Evolutionary conservation across 2,329 filamentous ascomycete genomes (phyloP).

Genomic region (Cladosporium sp.): DNA sequence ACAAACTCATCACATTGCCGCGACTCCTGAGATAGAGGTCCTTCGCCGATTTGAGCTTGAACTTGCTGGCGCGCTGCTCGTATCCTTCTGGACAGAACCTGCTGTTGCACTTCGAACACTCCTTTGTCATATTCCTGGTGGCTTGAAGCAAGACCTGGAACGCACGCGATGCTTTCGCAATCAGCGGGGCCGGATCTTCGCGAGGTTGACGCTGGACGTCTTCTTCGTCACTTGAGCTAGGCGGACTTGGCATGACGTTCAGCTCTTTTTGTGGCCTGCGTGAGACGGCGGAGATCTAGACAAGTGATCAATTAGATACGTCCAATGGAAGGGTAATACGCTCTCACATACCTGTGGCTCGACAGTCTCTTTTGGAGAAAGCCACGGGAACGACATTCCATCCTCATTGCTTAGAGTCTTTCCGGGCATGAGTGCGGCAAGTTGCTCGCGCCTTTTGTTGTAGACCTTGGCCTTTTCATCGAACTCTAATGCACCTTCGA

Average conservation of each 20-base stretch:
- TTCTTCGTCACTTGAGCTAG: slow-evolving; percentile 29
- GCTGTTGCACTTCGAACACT: slow-evolving; percentile 21
- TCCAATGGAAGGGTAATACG: neutral
- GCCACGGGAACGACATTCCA: slow-evolving; percentile 24
- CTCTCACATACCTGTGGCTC: slow-evolving; percentile 12
- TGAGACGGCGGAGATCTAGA: neutral
- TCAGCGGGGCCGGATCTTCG: neutral
- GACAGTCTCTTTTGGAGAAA: slow-evolving; percentile 18
- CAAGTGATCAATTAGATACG: slow-evolving; percentile 4
- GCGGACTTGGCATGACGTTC: neutral
- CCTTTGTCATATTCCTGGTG: slow-evolving; percentile 21
- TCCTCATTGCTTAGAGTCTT: slow-evolving; percentile 29
- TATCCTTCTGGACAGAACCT: slow-evolving; percentile 9
- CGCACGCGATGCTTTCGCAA: slow-evolving; percentile 20
- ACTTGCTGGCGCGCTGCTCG: slow-evolving; percentile 9
- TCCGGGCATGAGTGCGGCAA: slow-evolving; percentile 25
- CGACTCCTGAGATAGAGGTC: slow-evolving; percentile 28
- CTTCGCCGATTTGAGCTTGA: slow-evolving; percentile 25
- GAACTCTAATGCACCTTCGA: slow-evolving; percentile 22
- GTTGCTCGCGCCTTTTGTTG: slow-evolving; percentile 23
- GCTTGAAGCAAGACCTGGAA: slow-evolving; percentile 19
- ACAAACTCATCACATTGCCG: slow-evolving; percentile 16
- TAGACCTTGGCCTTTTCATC: slow-evolving; percentile 23
- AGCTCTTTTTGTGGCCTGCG: neutral
- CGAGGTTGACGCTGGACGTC: slow-evolving; percentile 15